These are phyloP conservation scores for Colletotrichum coccodes DNA, from an alignment of 2,329 filamentous ascomycete genomes.

Conservation along the genomic window DNA sequence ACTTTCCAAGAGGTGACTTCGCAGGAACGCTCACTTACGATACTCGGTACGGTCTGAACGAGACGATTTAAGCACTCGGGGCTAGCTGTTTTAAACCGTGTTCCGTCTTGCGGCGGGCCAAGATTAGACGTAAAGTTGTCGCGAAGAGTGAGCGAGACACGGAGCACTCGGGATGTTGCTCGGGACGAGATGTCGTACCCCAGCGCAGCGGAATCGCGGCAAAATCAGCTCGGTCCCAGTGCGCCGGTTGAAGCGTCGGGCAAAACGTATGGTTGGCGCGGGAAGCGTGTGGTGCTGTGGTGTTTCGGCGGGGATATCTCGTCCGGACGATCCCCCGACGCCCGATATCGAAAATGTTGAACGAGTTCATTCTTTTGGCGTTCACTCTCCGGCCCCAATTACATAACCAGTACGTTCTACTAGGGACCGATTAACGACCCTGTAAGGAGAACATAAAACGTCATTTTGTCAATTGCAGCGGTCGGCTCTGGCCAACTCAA, in stretches of 20 bases:
- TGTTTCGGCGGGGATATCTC: background rate
- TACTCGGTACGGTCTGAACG: background rate
- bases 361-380: background rate
- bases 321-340: conserved; percentile 24
- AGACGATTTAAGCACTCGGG: background rate
- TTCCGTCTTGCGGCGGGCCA: background rate
- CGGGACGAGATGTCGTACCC: background rate
- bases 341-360: conserved; percentile 7
- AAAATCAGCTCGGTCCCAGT: background rate
- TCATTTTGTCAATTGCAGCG: no score
- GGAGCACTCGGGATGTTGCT: background rate
- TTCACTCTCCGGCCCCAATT: background rate
- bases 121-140: background rate
- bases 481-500: no score
- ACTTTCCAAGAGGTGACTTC: background rate
- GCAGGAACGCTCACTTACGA: background rate
- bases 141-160: background rate
- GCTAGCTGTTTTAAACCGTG: conserved; percentile 6
- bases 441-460: no score
- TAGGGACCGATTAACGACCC: no score
- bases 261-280: background rate
- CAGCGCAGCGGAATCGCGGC: background rate
- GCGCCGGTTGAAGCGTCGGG: conserved; percentile 12
- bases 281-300: background rate
- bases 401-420: background rate